phyloP scores from a whole-genome alignment of 345 rosid species.

The Salix brachista region DNA sequence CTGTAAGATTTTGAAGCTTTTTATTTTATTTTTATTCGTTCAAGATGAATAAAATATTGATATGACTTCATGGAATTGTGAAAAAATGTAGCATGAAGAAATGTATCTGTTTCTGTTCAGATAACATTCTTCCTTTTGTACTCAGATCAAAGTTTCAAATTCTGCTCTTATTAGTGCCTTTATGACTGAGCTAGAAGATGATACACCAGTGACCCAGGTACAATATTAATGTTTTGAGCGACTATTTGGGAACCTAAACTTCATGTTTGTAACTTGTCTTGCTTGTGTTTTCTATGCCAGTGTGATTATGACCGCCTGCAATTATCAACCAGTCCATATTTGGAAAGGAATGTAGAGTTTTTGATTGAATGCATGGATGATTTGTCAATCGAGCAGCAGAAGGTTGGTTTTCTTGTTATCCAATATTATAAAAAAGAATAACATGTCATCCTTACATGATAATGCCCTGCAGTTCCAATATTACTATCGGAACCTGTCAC shows the following conservation, averaged over 20 bases:
- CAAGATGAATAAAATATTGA: not conserved
- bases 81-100: not conserved
- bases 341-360: constrained; percentile 93
- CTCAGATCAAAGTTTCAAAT: constrained; percentile 94
- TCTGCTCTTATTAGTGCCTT: constrained; percentile 97
- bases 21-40: not conserved
- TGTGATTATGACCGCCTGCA: constrained; percentile 90
- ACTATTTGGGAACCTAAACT: not conserved
- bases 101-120: not conserved
- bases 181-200: constrained; percentile 92
- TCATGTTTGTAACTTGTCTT: not conserved
- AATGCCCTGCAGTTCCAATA: constrained; percentile 67
- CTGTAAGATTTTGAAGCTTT: constrained; percentile 53
- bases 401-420: constrained; percentile 43
- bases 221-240: not conserved
- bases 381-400: constrained; percentile 81
- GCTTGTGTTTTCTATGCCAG: constrained; percentile 30
- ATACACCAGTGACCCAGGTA: constrained; percentile 88
- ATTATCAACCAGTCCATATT: constrained; percentile 71
- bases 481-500: constrained; percentile 73
- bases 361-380: constrained; percentile 99
- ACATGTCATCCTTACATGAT: constrained; percentile 4
- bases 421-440: not conserved
- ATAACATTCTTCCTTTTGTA: constrained; percentile 8
- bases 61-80: not conserved